Evolutionary conservation across 345 rosid species (phyloP), one percentile per base, ranked within the genome.

Genomic region (Cardamine chenopodiifolia): DNA sequence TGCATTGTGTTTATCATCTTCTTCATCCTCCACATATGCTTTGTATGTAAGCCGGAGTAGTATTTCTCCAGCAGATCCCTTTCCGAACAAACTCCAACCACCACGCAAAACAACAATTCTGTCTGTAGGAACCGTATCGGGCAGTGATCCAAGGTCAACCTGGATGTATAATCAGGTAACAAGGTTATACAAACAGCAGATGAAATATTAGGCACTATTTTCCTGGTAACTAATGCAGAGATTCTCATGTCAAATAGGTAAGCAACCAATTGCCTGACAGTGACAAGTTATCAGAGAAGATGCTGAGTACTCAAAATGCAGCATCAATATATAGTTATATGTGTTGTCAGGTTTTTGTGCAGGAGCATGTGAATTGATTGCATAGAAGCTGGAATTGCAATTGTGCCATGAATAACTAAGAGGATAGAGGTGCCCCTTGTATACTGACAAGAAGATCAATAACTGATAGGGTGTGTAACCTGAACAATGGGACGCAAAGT

Each of bases 11-110:
- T 77, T 84, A 71, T 89, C 96, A 77, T 95, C 98, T 74, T 92
- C 99, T 85, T 92, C 99, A 65, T 95, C 99, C 84, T 95, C 98
- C 70, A 92, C 98, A 71, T 92, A 95, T 56, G 87, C 97, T 86
- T 95, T 95, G 79, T 92, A 95, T 49, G 98, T 95, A 53, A 95
- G 89, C 70, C 99, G 88, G 73, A 95, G 89, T 39, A 90, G 79
- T 69, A 95, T 73, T 82, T 92, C 97, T 66, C 99, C 99, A 20
- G 90, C 70, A 75, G 96, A 85, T 25, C 94, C 80, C 72, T 87
- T 90, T 58, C 92, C 66, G 17, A 90, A 84, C 67, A 86, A 61
- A 82, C 89, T 90, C 99, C 94, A 90, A 35, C 92, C 90, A 59
- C 92, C 91, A 84, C 49, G 84, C 80, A 95, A 64, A 70, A 52